Evolutionary conservation across 768 basidiomycete species (phyloP).

Genomic region (Suillus variegatus): DNA sequence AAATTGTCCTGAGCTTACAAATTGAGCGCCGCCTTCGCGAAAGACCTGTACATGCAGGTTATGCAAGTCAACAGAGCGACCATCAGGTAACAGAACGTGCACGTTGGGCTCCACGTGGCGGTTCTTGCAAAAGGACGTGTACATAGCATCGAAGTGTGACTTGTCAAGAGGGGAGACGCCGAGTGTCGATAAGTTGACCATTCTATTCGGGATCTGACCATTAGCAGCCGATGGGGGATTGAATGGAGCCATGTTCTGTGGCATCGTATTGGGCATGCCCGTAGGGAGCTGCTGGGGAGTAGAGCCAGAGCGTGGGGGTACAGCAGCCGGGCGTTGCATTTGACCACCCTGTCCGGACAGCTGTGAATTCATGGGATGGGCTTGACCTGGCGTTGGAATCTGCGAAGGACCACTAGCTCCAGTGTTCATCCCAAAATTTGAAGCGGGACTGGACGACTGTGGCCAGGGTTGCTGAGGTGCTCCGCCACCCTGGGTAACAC

Average conservation of each 20-base stretch:
- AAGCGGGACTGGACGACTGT: background rate
- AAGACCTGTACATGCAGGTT: slow-evolving; percentile 60
- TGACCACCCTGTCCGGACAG: slow-evolving; percentile 34
- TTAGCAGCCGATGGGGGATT: slow-evolving; percentile 11
- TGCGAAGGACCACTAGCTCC: slow-evolving; percentile 18
- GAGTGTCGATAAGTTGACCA: slow-evolving; percentile 10
- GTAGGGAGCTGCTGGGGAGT: slow-evolving; percentile 39
- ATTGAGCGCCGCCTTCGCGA: slow-evolving; percentile 51
- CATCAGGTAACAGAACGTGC: slow-evolving; percentile 49
- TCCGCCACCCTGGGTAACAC: slow-evolving; percentile 22
- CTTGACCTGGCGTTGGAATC: slow-evolving; percentile 19
- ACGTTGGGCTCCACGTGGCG: slow-evolving; percentile 42
- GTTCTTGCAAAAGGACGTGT: slow-evolving; percentile 47
- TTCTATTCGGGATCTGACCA: slow-evolving; percentile 24
- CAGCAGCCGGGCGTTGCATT: slow-evolving; percentile 26
- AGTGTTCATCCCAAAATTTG: slow-evolving; percentile 24
- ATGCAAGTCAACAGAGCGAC: slow-evolving; percentile 59
- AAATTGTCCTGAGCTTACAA: slow-evolving; percentile 38
- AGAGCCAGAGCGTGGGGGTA: slow-evolving; percentile 40
- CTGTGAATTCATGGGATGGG: slow-evolving; percentile 27
- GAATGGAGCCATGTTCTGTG: slow-evolving; percentile 35
- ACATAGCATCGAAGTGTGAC: slow-evolving; percentile 51
- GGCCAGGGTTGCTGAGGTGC: slow-evolving; percentile 7
- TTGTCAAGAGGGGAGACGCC: slow-evolving; percentile 47
- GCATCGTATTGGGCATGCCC: slow-evolving; percentile 32